phyloP scores from a whole-genome alignment of 192 early-diverging fungal species.

The Spizellomyces sp. region DNA sequence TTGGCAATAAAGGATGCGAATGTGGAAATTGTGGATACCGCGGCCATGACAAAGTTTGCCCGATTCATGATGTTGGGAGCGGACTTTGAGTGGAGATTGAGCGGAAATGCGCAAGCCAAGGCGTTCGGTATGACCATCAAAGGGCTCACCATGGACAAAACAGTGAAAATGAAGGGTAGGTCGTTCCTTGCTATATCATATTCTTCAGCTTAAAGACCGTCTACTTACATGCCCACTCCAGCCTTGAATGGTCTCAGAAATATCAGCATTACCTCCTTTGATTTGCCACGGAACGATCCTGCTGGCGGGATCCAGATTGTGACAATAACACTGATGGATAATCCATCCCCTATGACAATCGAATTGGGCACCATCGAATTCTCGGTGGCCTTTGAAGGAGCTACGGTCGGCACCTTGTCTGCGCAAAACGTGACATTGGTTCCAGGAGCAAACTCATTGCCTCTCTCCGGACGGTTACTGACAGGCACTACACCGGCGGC shows the following conservation, averaged over 20 bases:
- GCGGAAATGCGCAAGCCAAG: not conserved
- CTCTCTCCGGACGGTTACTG: not conserved
- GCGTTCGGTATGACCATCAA: slow-evolving; percentile 2
- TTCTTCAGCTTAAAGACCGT: no score
- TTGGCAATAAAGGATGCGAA: not conserved
- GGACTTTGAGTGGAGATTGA: not conserved
- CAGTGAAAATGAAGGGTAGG: not conserved
- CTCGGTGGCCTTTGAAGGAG: not conserved
- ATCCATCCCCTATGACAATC: slow-evolving; percentile 29
- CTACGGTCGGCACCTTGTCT: not conserved
- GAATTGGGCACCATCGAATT: slow-evolving; percentile 27
- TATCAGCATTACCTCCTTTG: slow-evolving; percentile 23
- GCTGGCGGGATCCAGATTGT: slow-evolving; percentile 22
- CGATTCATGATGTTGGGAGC: not conserved
- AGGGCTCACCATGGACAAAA: slow-evolving; percentile 2
- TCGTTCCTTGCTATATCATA: not conserved
- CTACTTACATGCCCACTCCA: not conserved
- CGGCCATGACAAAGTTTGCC: slow-evolving; percentile 2
- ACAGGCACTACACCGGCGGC: not conserved
- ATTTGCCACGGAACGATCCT: slow-evolving; percentile 27
- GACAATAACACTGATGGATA: slow-evolving; percentile 19
- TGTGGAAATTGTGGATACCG: not conserved
- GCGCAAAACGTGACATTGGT: not conserved
- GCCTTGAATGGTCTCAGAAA: slow-evolving; percentile 29
- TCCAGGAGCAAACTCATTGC: not conserved